These are phyloP conservation scores for Albatrellus sp. DNA, from an alignment of 1,284 basidiomycete genomes.

Conservation along the genomic window DNA sequence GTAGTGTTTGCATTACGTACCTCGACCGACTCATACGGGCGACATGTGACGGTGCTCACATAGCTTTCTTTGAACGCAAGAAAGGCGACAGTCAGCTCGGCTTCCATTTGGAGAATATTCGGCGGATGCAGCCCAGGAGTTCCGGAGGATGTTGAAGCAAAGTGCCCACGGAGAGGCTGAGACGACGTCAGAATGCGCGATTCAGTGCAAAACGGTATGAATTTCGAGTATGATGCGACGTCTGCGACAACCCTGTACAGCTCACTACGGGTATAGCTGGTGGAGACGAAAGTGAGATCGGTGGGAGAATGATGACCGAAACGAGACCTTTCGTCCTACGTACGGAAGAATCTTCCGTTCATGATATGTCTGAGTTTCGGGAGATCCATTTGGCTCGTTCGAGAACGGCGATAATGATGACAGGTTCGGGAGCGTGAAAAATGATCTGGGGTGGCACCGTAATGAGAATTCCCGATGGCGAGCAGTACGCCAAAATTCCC, in stretches of 20 bases:
- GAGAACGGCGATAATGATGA: slow-evolving; percentile 27
- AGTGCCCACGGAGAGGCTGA: slow-evolving; percentile 13
- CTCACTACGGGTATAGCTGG: slow-evolving; percentile 60
- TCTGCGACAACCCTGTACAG: slow-evolving; percentile 84
- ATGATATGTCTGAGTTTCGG: slow-evolving; percentile 31
- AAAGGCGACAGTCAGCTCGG: slow-evolving; percentile 85
- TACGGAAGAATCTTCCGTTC: slow-evolving; percentile 73
- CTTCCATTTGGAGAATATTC: slow-evolving; percentile 39
- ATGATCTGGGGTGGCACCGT: slow-evolving; percentile 12
- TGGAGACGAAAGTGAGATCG: slow-evolving; percentile 8
- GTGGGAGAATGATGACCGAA: too few species aligned
- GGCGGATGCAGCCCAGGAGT: neutral
- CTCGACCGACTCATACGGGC: slow-evolving; percentile 65
- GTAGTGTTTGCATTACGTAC: slow-evolving; percentile 32
- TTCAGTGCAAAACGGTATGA: slow-evolving; percentile 82
- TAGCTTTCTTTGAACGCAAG: slow-evolving; percentile 83
- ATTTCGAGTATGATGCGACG: slow-evolving; percentile 75
- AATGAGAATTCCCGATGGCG: neutral
- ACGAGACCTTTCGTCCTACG: slow-evolving; percentile 19
- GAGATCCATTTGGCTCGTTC: slow-evolving; percentile 14
- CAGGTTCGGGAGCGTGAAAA: slow-evolving; percentile 28
- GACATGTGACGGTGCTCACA: slow-evolving; percentile 73
- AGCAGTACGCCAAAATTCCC: too few species aligned
- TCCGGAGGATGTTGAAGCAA: neutral
- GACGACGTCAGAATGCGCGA: slow-evolving; percentile 50